A percentile compares a stretch with the other conserved stretches of the same genome.
These are phyloP conservation scores for Emericellopsis terricola DNA, from an alignment of 495 filamentous ascomycete genomes.

Conservation along the genomic window DNA sequence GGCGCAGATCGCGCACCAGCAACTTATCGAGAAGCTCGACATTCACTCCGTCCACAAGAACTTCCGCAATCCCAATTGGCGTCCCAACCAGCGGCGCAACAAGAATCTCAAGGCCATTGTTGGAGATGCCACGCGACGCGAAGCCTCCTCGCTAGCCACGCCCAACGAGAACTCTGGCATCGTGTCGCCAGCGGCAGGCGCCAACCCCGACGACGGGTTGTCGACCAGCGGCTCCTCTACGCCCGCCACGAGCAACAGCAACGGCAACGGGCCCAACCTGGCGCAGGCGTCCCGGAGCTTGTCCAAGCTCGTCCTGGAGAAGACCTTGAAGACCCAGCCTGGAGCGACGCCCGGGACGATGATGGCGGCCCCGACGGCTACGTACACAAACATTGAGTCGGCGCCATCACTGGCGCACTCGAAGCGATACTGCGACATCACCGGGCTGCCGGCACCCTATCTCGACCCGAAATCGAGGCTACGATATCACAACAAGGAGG, in stretches of 20 bases:
- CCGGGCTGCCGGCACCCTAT: constrained; percentile 73
- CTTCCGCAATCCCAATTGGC: constrained; percentile 81
- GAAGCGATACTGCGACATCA: constrained; percentile 86
- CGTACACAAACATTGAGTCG: constrained; percentile 88
- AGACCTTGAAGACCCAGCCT: constrained; percentile 20
- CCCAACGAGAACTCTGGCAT: constrained; percentile 62
- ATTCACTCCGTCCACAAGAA: constrained; percentile 63
- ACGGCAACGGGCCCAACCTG: constrained; percentile 42
- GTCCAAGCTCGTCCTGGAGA: constrained; percentile 71
- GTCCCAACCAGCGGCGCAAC: constrained; percentile 82
- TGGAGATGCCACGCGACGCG: constrained; percentile 70
- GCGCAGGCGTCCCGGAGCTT: constrained; percentile 70
- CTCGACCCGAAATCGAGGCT: constrained; percentile 86
- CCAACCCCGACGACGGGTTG: constrained; percentile 29
- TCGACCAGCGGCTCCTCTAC: constrained; percentile 40
- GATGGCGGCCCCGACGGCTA: constrained; percentile 46
- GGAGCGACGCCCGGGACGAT: constrained; percentile 10
- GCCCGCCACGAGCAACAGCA: constrained; percentile 27
- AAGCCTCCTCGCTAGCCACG: constrained; percentile 58
- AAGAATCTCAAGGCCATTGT: constrained; percentile 96
- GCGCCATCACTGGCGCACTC: constrained; percentile 65
- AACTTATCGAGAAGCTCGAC: constrained; percentile 71
- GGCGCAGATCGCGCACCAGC: constrained; percentile 31
- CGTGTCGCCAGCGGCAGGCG: constrained; percentile 38
- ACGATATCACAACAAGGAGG: constrained; percentile 75